Percentiles rank a stretch among this genome's conserved stretches.
These are phyloP conservation scores for Rubroshorea leprosula DNA, from an alignment of 345 rosid genomes.

Conservation along the genomic window DNA sequence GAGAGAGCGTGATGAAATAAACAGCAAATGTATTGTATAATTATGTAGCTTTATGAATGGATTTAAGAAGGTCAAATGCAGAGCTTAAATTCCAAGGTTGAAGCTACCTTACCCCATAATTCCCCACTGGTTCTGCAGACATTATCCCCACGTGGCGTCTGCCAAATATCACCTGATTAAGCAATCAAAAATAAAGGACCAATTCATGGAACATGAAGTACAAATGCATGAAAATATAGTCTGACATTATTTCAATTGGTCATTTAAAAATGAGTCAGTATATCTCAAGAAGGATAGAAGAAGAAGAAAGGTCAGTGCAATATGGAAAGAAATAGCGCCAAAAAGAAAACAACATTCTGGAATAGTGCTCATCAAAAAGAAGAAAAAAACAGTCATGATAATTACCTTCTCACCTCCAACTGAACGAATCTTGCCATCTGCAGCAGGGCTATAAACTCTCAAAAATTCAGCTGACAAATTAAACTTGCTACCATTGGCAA, in stretches of 20 bases:
- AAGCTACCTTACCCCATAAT: conserved; percentile 91
- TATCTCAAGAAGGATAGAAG: neutral
- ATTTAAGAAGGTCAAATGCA: neutral
- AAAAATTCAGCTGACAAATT: conserved; percentile 67
- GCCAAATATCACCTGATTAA: conserved; percentile 73
- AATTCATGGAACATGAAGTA: no score
- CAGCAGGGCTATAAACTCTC: conserved; percentile 79
- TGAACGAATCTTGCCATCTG: conserved; percentile 81
- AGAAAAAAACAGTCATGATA: neutral
- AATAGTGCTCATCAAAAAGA: neutral
- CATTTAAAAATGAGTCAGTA: neutral
- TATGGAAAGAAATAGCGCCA: neutral
- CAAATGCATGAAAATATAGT: no score
- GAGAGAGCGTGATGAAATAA: neutral
- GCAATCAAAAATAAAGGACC: neutral
- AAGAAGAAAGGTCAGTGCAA: neutral
- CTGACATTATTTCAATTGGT: no score
- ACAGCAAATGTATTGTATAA: neutral
- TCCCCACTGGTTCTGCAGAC: conserved; percentile 90
- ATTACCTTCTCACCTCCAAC: conserved; percentile 79
- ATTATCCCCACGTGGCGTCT: conserved; percentile 90
- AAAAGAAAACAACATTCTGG: neutral
- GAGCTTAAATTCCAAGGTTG: neutral
- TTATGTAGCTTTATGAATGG: neutral
- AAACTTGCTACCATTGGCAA: conserved; percentile 55